A percentile compares a stretch with the other conserved stretches of the same genome.
Conservation (phyloP, 2,329 filamentous ascomycete species). For the Fusarium acutatum region DNA sequence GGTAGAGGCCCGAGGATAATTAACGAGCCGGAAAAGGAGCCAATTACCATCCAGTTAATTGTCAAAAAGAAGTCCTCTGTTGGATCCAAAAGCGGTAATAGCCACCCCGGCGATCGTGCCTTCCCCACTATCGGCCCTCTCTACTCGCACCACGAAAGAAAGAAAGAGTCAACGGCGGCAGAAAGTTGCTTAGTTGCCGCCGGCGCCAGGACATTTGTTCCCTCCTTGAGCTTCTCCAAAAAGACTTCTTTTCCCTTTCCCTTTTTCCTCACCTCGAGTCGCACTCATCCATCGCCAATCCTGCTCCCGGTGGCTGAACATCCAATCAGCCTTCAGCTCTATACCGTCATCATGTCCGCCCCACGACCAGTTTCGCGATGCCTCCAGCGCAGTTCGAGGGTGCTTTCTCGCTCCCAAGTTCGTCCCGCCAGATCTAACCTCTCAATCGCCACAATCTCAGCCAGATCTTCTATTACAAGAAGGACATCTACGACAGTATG, state of each 20-base stretch:
- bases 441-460: slow-evolving; percentile 34
- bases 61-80: slow-evolving; percentile 22
- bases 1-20: slow-evolving; percentile 5
- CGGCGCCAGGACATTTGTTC: slow-evolving; percentile 8
- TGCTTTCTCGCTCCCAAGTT: slow-evolving; percentile 43
- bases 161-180: slow-evolving; percentile 17
- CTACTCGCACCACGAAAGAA: slow-evolving; percentile 12
- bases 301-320: slow-evolving; percentile 39
- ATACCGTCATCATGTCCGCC: slow-evolving; percentile 45
- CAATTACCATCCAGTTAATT: slow-evolving; percentile 39
- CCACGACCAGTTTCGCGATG: slow-evolving; percentile 51
- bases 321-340: slow-evolving; percentile 1
- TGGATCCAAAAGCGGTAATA: slow-evolving; percentile 6
- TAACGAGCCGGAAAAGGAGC: slow-evolving; percentile 1
- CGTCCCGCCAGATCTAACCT: slow-evolving; percentile 38
- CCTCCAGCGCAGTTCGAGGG: slow-evolving; percentile 50
- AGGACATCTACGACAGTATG: slow-evolving; percentile 26
- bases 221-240: slow-evolving; percentile 7
- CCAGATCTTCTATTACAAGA: slow-evolving; percentile 13
- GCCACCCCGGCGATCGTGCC: slow-evolving; percentile 10
- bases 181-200: slow-evolving; percentile 34
- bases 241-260: background rate
- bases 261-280: background rate
- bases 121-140: slow-evolving; percentile 16
- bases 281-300: background rate